phyloP scores from a whole-genome alignment of 2,329 filamentous ascomycete species.

The Pyricularia grisea region DNA sequence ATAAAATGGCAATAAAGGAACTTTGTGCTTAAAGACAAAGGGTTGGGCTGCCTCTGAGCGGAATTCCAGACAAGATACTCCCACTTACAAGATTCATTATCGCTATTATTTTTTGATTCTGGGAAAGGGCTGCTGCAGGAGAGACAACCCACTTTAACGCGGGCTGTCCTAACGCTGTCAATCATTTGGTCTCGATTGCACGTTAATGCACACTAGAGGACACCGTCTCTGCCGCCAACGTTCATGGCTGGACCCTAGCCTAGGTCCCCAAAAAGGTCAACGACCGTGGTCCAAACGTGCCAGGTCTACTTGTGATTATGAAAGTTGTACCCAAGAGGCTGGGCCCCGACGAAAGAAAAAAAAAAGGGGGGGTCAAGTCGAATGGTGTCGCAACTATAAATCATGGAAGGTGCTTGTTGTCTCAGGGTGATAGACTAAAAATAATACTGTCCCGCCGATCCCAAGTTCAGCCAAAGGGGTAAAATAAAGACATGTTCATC shows the following conservation, averaged over 20 bases:
- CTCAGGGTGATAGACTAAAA: neutral
- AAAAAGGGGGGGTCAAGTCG: neutral
- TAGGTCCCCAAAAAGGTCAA: neutral
- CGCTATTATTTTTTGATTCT: neutral
- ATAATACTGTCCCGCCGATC: neutral
- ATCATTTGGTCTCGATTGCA: neutral
- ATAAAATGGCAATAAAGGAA: neutral
- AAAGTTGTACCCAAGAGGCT: neutral
- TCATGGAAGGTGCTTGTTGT: neutral
- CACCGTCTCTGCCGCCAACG: neutral
- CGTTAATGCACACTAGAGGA: neutral
- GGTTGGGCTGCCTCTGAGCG: neutral
- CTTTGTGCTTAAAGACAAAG: neutral
- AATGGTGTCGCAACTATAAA: neutral
- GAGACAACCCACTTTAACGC: neutral
- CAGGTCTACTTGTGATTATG: neutral
- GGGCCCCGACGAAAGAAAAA: too few species aligned
- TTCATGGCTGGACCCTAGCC: neutral
- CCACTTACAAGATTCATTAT: neutral
- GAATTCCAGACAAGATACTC: neutral
- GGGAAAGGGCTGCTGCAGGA: neutral
- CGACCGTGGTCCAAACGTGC: neutral
- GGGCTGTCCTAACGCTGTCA: neutral
- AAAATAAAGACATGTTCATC: neutral
- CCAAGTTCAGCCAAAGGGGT: neutral